A percentile compares a stretch with the other conserved stretches of the same genome.
These are phyloP conservation scores for Hypomontagnella monticulosa DNA, from an alignment of 495 filamentous ascomycete genomes.

Conservation along the genomic window DNA sequence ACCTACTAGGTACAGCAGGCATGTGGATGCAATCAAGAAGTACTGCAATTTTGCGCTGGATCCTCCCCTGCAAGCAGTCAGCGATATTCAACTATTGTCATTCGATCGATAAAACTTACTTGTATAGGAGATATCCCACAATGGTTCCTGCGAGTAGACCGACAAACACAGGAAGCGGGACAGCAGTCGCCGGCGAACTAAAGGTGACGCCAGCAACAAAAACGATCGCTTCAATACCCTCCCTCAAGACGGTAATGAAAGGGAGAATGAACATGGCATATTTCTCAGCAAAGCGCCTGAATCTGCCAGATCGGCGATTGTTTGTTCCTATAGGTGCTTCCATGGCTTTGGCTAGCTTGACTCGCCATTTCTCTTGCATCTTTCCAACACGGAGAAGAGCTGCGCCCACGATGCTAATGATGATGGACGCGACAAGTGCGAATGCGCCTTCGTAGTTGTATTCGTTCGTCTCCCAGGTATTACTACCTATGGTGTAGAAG, in stretches of 20 bases:
- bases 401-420: conserved; percentile 82
- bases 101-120: conserved; percentile 59
- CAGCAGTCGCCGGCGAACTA: conserved; percentile 73
- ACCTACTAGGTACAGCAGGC: conserved; percentile 86
- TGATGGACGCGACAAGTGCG: conserved; percentile 72
- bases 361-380: conserved; percentile 84
- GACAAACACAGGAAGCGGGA: conserved; percentile 76
- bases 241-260: conserved; percentile 83
- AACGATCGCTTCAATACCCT: conserved; percentile 83
- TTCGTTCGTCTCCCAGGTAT: conserved; percentile 72
- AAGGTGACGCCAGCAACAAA: conserved; percentile 85
- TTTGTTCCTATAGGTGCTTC: conserved; percentile 60
- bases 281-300: conserved; percentile 75
- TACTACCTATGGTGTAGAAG: conserved; percentile 76
- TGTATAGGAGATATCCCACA: conserved; percentile 79
- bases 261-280: conserved; percentile 85
- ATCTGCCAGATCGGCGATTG: conserved; percentile 42
- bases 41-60: conserved; percentile 72
- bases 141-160: conserved; percentile 70
- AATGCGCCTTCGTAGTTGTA: conserved; percentile 84
- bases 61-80: conserved; percentile 51
- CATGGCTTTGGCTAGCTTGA: conserved; percentile 76
- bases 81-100: conserved; percentile 10
- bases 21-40: conserved; percentile 84
- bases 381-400: conserved; percentile 84